Evolutionary conservation across 805 yeast genomes (phyloP).

Genomic region (Candida pseudoglaebosa): DNA sequence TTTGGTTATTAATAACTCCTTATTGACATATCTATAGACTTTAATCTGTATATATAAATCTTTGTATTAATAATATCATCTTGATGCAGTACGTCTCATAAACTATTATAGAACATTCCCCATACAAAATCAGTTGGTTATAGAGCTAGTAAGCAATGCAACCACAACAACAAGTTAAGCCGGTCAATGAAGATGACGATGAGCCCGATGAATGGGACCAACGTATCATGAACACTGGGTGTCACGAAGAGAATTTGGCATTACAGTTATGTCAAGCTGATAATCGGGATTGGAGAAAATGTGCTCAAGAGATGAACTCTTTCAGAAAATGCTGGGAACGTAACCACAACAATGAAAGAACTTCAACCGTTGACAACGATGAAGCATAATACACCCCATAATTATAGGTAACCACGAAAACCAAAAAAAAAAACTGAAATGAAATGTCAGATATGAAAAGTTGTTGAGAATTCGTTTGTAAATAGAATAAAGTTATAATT

Average conservation of each 20-base stretch:
- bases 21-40: conserved; percentile 36
- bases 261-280: conserved; percentile 44
- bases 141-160: background rate
- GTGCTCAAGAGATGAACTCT: conserved; percentile 45
- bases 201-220: conserved; percentile 48
- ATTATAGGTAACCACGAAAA: no score
- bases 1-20: conserved; percentile 32
- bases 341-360: conserved; percentile 52
- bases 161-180: background rate
- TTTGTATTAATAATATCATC: background rate
- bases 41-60: conserved; percentile 3
- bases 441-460: no score
- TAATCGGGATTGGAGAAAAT: conserved; percentile 42
- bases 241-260: conserved; percentile 37
- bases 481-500: no score
- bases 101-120: no score
- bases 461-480: no score
- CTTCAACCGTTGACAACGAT: conserved; percentile 32
- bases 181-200: conserved; percentile 25
- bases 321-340: conserved; percentile 62
- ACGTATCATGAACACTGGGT: conserved; percentile 41
- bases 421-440: no score
- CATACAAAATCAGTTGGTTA: no score
- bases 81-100: conserved; percentile 1
- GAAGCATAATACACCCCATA: conserved; percentile 5